Base-by-base conservation (phyloP, 768 basidiomycete genomes). In the Sarcodon sp. region DNA sequence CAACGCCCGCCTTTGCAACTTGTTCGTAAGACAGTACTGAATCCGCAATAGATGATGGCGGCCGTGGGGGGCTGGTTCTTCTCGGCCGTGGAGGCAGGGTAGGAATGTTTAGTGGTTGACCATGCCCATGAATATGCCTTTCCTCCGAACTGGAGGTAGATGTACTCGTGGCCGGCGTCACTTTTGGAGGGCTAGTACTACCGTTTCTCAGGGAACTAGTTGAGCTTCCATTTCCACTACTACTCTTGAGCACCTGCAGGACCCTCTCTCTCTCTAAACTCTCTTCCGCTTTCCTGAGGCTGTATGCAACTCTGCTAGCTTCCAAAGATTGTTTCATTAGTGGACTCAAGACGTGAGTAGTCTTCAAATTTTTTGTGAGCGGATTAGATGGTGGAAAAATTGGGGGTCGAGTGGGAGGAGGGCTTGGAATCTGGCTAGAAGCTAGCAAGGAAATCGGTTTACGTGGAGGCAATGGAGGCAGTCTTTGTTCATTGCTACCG, bases 261-360 rank as follows among this genome's bases (percentile, higher is more conserved):
- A 86, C 73, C 8, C 85, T 69, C 57, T 83, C 80, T 53, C 76
- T 75, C 59, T 84, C 83, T 13, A 85, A 67, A 52, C 75, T 70
- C 37, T 76, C 76, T 55, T 87, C 80, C 0, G 76, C 79, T 44
- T 75, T 74, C 61, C 86, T 84, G 62, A 85, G 67, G 4, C 72
- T 73, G 59, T 84, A 79, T 1, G 76, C 86, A 0, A 76, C 73
- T 56, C 84, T 83, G 49, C 75, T 79, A 6, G 87, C 87, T 46
- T 83, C 78, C 0, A 89, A 65, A 16, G 77, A 79, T 61, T 87
- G 84, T 50, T 74, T 73, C 66, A 85, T 85, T n/a, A 85, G 64
- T 0, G 73, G 70, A 9, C 77, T 81, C 18, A 77, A 78, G 31
- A 76, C 62, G 47, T 84, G 65, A 51, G 52, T 57, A 45, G 15